Conservation (phyloP, 1,284 basidiomycete species). For the Exobasidium cylindrosporum region DNA sequence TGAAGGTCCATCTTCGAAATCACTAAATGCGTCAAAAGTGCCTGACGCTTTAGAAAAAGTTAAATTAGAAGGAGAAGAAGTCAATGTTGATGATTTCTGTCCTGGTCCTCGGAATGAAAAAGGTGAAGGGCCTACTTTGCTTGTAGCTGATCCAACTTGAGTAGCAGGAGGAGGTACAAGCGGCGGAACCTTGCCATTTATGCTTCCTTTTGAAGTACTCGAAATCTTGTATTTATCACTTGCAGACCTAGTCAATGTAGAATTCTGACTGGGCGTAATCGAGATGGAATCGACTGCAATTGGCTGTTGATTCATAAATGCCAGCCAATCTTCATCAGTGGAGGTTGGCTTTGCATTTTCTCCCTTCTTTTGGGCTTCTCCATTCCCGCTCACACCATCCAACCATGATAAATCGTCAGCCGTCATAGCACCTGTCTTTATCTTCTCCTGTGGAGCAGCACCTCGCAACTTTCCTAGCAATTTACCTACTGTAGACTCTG, state of each 20-base stretch:
- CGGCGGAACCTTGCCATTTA: background rate
- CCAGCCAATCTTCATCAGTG: conserved; percentile 5
- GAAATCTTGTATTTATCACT: background rate
- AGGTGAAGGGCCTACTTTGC: background rate
- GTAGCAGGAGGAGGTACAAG: background rate
- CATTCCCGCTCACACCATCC: background rate
- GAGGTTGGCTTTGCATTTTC: no score
- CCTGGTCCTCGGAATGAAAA: background rate
- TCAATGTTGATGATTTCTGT: background rate
- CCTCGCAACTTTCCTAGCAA: conserved; percentile 3
- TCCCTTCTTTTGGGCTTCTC: background rate
- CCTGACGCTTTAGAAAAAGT: background rate
- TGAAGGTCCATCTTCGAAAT: background rate
- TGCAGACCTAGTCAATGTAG: no score
- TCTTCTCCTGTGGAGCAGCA: background rate
- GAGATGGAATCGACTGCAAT: background rate
- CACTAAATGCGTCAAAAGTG: background rate
- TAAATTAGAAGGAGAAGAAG: background rate
- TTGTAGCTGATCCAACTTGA: background rate
- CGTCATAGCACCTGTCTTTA: background rate
- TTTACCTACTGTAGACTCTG: conserved; percentile 1
- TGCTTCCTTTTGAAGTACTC: background rate
- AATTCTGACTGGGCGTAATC: background rate
- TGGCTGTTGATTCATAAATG: background rate
- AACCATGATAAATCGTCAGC: conserved; percentile 12